These are phyloP conservation scores for Penicillium sp. DNA, from an alignment of 2,329 filamentous ascomycete genomes.

Conservation along the genomic window DNA sequence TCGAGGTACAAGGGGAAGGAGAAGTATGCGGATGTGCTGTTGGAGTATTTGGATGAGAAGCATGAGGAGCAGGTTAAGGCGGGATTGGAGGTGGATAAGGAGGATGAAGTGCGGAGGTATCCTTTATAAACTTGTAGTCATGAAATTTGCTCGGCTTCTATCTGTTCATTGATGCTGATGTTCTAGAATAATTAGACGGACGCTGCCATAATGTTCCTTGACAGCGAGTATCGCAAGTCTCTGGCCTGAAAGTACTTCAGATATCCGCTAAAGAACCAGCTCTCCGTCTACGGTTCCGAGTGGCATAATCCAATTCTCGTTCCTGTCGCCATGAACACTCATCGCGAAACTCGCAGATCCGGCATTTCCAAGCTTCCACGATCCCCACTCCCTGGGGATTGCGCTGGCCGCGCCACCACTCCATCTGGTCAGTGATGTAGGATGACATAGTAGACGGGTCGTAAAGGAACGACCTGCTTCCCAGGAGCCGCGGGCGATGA, in stretches of 20 bases:
- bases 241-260: background rate
- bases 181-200: background rate
- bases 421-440: slow-evolving; percentile 70
- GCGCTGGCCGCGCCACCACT: slow-evolving; percentile 85
- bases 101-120: slow-evolving; percentile 63
- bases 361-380: slow-evolving; percentile 87
- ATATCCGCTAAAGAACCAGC: slow-evolving; percentile 11
- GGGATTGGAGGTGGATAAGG: slow-evolving; percentile 63
- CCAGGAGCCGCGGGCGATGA: slow-evolving; percentile 44
- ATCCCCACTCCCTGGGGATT: slow-evolving; percentile 73
- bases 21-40: slow-evolving; percentile 69
- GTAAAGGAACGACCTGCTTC: slow-evolving; percentile 65
- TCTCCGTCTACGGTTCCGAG: slow-evolving; percentile 33
- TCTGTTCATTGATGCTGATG: background rate
- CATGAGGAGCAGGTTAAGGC: slow-evolving; percentile 71
- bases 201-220: background rate
- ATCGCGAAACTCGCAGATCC: slow-evolving; percentile 78
- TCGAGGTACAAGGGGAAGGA: slow-evolving; percentile 76
- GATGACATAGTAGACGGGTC: slow-evolving; percentile 62
- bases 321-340: slow-evolving; percentile 74
- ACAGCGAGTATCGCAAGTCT: background rate
- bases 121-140: slow-evolving; percentile 50
- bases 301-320: slow-evolving; percentile 62
- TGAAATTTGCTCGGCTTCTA: background rate
- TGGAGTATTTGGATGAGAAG: slow-evolving; percentile 74